A percentile compares a stretch with the other conserved stretches of the same genome.
These are phyloP conservation scores for Zizania palustris DNA, from an alignment of 202 grass and related monocot species.

Conservation along the genomic window DNA sequence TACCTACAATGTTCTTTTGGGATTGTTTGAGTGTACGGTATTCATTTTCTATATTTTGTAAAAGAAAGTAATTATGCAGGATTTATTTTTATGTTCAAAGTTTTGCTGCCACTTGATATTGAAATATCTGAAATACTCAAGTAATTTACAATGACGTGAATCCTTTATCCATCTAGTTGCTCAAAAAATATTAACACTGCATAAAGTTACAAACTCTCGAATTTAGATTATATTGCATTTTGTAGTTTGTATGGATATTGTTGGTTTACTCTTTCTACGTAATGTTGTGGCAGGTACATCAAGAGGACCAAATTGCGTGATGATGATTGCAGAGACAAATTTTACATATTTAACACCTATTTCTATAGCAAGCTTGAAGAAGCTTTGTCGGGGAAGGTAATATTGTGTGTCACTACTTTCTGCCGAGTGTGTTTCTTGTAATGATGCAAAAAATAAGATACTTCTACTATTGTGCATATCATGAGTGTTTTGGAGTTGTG, in stretches of 20 bases:
- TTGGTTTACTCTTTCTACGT: constrained; percentile 30
- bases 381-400: constrained; percentile 56
- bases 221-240: constrained; percentile 28
- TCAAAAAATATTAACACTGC: not conserved
- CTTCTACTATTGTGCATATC: constrained; percentile 15
- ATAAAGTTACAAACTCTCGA: constrained; percentile 11
- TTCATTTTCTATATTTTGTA: not conserved
- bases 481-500: constrained; percentile 17
- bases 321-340: constrained; percentile 46
- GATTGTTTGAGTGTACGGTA: not conserved
- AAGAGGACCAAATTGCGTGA: constrained; percentile 45
- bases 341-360: constrained; percentile 93
- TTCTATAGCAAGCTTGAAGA: constrained; percentile 92
- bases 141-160: constrained; percentile 31
- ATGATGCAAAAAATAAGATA: not conserved
- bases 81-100: constrained; percentile 28
- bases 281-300: constrained; percentile 69
- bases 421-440: constrained; percentile 19
- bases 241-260: constrained; percentile 9
- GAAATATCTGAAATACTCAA: constrained; percentile 19
- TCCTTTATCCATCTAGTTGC: constrained; percentile 23
- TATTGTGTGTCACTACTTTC: constrained; percentile 30
- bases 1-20: not conserved
- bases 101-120: constrained; percentile 2
- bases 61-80: not conserved